phyloP scores from a whole-genome alignment of 345 rosid species.

The Salix viminalis region DNA sequence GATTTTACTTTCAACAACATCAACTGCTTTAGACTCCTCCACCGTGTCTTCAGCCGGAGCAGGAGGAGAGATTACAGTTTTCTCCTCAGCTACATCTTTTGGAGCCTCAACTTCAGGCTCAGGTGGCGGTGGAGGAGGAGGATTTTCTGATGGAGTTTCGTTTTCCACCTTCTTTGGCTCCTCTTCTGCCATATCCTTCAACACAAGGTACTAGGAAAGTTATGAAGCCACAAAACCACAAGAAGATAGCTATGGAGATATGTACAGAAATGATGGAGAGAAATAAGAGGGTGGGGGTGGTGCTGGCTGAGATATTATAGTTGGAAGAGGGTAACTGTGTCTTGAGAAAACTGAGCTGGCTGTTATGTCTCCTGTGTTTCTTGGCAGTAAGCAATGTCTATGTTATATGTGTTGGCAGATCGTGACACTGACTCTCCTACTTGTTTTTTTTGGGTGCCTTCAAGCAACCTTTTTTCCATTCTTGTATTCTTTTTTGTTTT shows the following conservation, averaged over 20 bases:
- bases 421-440: constrained; percentile 1
- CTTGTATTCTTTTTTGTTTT: not conserved
- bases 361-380: constrained; percentile 14
- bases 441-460: not conserved
- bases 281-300: not conserved
- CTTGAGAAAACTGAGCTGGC: constrained; percentile 18
- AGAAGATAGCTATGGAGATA: not conserved
- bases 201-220: not conserved
- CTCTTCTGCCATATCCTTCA: constrained; percentile 41
- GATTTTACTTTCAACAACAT: constrained; percentile 31
- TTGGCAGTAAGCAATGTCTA: not conserved
- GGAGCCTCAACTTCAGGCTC: constrained; percentile 16
- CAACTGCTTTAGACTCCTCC: constrained; percentile 34
- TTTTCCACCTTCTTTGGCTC: constrained; percentile 43
- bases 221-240: not conserved
- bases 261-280: not conserved
- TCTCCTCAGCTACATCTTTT: constrained; percentile 42
- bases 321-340: constrained; percentile 11
- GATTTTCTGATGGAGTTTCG: constrained; percentile 24
- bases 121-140: constrained; percentile 16
- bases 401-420: constrained; percentile 29
- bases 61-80: constrained; percentile 28
- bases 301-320: constrained; percentile 30
- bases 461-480: not conserved
- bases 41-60: constrained; percentile 32